Evolutionary conservation across 225 moss, liverwort and hornwort genomes (phyloP).

Genomic region (Rhytidiadelphus loreus): DNA sequence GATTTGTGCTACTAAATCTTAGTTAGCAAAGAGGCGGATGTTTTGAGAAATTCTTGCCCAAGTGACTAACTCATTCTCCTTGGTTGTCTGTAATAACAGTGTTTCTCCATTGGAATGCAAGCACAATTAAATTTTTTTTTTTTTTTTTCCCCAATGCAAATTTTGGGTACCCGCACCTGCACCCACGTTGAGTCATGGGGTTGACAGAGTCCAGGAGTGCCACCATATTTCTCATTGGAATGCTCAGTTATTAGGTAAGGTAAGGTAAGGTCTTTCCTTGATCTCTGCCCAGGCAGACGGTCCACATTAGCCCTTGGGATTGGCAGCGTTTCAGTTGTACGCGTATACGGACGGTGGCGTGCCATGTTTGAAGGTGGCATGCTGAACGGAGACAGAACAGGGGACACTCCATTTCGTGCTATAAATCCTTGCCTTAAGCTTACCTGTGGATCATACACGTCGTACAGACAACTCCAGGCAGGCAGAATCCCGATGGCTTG

Average conservation of each 20-base stretch:
- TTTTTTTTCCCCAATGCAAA: neutral
- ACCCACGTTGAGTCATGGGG: neutral
- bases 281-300: neutral
- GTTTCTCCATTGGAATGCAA: neutral
- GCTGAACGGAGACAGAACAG: neutral
- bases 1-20: neutral
- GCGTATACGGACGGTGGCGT: neutral
- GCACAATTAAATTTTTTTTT: fast-evolving
- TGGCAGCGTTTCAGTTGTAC: neutral
- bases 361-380: neutral
- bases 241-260: neutral
- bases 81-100: neutral
- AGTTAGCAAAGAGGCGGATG: neutral
- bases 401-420: neutral
- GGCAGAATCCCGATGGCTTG: no score
- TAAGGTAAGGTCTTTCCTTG: neutral
- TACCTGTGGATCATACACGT: neutral
- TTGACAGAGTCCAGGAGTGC: neutral
- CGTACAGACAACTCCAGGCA: no score
- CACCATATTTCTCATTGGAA: neutral
- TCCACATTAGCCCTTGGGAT: neutral
- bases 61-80: no score
- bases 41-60: neutral
- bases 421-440: neutral
- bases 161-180: neutral